Conservation (phyloP, 345 rosid genomes). For the Rhodamnia argentea region DNA sequence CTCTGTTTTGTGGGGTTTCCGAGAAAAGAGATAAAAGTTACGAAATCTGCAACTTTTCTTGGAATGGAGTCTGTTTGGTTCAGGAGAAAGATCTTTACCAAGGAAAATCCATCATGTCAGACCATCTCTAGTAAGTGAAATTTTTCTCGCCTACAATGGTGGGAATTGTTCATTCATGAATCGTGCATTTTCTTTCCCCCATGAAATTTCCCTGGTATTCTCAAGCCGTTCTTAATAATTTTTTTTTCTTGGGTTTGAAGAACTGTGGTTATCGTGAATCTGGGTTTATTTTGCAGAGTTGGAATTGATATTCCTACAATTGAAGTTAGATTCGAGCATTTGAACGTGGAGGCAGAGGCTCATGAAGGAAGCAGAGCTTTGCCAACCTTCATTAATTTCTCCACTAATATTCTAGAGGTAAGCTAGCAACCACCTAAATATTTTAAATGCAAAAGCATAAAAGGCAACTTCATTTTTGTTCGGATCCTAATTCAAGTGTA, state of each 20-base stretch:
- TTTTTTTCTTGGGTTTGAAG: neutral
- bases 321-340: conserved; percentile 46
- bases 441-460: neutral
- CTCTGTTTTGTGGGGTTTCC: neutral
- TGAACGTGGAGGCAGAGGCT: conserved; percentile 50
- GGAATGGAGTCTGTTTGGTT: neutral
- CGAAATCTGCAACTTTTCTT: neutral
- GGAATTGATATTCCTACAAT: conserved; percentile 40
- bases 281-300: conserved; percentile 18
- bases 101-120: neutral
- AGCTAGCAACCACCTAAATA: neutral
- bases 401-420: conserved; percentile 40
- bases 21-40: neutral
- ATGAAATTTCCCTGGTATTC: neutral
- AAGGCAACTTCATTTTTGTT: neutral
- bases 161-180: neutral
- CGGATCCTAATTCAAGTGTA: neutral
- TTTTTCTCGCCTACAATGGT: no score
- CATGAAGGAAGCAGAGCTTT: conserved; percentile 58
- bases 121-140: neutral
- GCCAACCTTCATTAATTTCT: conserved; percentile 50
- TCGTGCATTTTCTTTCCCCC: neutral
- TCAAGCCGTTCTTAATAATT: neutral
- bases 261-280: neutral
- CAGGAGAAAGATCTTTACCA: neutral